Evolutionary conservation across 2,329 filamentous ascomycete genomes (phyloP).

Genomic region (Dactylellina parvicollis): DNA sequence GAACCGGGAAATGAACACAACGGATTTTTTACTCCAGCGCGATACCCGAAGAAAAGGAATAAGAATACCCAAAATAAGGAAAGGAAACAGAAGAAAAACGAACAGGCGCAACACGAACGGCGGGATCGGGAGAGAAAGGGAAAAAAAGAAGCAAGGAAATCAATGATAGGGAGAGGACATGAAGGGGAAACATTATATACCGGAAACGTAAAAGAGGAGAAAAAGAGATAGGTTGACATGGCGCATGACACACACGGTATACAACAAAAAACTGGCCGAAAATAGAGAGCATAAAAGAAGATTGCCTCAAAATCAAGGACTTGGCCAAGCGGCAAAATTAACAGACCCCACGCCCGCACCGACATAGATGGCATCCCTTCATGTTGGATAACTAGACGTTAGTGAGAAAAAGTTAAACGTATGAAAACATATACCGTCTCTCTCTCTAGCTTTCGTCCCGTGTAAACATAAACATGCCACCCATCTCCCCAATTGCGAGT

Average conservation of each 20-base stretch:
- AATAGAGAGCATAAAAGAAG: constrained; percentile 19
- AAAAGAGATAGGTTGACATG: constrained; percentile 32
- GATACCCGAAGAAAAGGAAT: constrained; percentile 52
- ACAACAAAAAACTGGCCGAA: constrained; percentile 26
- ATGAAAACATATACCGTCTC: neutral
- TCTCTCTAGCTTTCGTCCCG: constrained; percentile 9
- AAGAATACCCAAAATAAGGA: constrained; percentile 38
- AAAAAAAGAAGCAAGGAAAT: neutral
- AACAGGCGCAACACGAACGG: constrained; percentile 20
- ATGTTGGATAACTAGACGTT: constrained; percentile 27
- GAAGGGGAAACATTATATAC: constrained; percentile 28
- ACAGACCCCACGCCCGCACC: constrained; percentile 16
- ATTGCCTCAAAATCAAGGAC: neutral
- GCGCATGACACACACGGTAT: constrained; percentile 53
- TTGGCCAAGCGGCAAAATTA: constrained; percentile 2
- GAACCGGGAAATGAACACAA: constrained; percentile 11
- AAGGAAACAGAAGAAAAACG: constrained; percentile 17
- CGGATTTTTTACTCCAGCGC: constrained; percentile 54
- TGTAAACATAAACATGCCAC: constrained; percentile 31
- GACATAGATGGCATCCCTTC: constrained; percentile 9
- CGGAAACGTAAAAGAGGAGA: constrained; percentile 12
- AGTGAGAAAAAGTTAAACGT: constrained; percentile 29
- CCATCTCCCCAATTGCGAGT: constrained; percentile 32
- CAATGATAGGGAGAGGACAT: constrained; percentile 14
- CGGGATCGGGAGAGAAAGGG: constrained; percentile 1